Evolutionary conservation across 192 early-diverging fungal species (phyloP).

Genomic region (Rhizoclosmatium sp.): DNA sequence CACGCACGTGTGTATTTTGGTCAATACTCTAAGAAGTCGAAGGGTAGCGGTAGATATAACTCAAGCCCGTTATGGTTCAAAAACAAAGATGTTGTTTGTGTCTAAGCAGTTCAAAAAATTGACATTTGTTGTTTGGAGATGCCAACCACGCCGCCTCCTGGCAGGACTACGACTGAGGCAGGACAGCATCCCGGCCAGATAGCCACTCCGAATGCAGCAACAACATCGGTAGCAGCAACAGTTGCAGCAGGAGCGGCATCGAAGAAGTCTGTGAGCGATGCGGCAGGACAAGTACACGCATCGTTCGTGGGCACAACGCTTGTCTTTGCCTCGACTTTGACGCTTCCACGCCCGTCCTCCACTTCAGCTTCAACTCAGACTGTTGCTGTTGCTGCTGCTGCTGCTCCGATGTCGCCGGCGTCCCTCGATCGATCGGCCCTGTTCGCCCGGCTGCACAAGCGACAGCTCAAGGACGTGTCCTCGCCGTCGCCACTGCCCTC

Average conservation of each 20-base stretch:
- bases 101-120: no score
- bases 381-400: not conserved
- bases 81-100: no score
- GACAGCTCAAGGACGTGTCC: not conserved
- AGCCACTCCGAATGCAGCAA: no score
- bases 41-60: no score
- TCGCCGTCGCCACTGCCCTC: not conserved
- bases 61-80: no score
- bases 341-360: no score
- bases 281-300: not conserved
- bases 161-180: no score
- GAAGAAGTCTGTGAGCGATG: not conserved
- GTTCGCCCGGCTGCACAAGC: not conserved
- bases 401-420: not conserved
- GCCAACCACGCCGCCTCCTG: no score
- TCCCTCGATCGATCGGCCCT: not conserved
- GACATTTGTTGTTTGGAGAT: no score
- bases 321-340: not conserved
- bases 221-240: not conserved
- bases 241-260: not conserved
- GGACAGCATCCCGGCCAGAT: no score
- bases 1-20: no score
- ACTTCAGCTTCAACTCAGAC: not conserved
- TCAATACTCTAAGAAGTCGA: no score
- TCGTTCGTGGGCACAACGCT: constrained; percentile 23